Evolutionary conservation across 1,139 yeast genomes (phyloP).

Genomic region (Debaryomyces sp.): DNA sequence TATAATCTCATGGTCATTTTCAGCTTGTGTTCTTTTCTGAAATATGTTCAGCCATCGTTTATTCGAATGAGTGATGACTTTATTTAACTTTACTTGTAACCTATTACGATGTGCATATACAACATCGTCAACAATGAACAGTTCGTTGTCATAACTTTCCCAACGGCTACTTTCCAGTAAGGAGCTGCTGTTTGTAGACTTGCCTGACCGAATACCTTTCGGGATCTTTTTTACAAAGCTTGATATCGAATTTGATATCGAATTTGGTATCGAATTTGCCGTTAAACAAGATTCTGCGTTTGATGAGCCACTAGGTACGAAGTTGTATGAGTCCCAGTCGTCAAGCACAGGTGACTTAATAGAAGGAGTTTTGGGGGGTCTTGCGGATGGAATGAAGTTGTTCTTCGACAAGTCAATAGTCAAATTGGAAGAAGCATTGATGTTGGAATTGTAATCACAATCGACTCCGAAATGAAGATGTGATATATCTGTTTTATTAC

Average conservation of each 20-base stretch:
- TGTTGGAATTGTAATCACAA: background rate
- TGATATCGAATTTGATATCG: constrained; percentile 1
- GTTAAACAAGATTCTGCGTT: background rate
- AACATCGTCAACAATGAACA: background rate
- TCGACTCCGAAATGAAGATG: background rate
- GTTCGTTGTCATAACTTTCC: background rate
- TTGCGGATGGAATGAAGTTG: constrained; percentile 6
- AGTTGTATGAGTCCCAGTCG: constrained; percentile 1
- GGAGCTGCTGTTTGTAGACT: background rate
- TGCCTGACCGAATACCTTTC: background rate
- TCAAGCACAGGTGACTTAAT: constrained; percentile 6
- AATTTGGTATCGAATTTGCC: background rate
- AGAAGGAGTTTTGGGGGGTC: constrained; percentile 9
- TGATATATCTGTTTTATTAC: constrained; percentile 6
- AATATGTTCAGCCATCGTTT: constrained; percentile 1
- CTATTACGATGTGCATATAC: background rate
- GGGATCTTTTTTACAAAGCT: background rate
- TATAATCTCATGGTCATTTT: background rate
- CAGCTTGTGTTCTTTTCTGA: background rate
- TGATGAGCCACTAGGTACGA: background rate
- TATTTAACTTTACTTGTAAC: background rate
- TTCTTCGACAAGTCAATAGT: background rate
- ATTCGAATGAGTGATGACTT: background rate
- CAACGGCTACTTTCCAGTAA: background rate
- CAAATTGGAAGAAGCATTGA: background rate